Base-by-base conservation (phyloP, 345 rosid genomes). In the Rhodomyrtus tomentosa region DNA sequence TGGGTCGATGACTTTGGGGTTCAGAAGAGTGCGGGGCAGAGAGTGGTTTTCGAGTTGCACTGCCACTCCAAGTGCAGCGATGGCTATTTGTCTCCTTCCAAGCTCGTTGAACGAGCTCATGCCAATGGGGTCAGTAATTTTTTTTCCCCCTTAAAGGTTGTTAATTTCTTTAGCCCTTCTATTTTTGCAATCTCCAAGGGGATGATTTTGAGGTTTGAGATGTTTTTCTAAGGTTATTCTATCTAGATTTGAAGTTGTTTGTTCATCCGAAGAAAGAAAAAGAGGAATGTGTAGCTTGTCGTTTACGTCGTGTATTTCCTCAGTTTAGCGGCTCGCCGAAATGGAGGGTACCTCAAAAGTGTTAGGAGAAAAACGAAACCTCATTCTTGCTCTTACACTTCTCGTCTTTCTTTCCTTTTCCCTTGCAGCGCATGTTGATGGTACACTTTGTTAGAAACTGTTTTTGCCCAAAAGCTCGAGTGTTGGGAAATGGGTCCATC, bases 61-160 rank as follows among this genome's bases (percentile, higher is more conserved):
- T 92, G 95, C 16, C 99, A 97, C 88, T 92, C 98, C 56, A 97
- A 95, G 86, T 92, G 76, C 89, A 97, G 99, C 86, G 99, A 97
- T 87, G 99, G 99, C 32, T 95, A 89, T 89, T 87, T 97, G 85
- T 91, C 99, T 25, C 99, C 99, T 84, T 87, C 98, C 5, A 97
- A 94, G 91, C 94, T 97, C 87, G 94, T 97, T 8, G 95, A 97
- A 89, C 93, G 92, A 87, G 99, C 99, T 91, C 92, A 95, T 89
- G 87, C 84, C 54, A 92, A 92, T 83, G 98, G 98, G 94, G 99
- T 97, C 59, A 89, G 96, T 88, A 49, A 49, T 49, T n/a, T 8
- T 40, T 10, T 82, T 42, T 25, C 50, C n/a, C n/a, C n/a, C 42
- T 38, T 16, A 29, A 15, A 29, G 45, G 29, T 55, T 59, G 11